These are phyloP conservation scores for Trichoderma cornu-damae DNA, from an alignment of 2,329 filamentous ascomycete species.

Conservation along the genomic window DNA sequence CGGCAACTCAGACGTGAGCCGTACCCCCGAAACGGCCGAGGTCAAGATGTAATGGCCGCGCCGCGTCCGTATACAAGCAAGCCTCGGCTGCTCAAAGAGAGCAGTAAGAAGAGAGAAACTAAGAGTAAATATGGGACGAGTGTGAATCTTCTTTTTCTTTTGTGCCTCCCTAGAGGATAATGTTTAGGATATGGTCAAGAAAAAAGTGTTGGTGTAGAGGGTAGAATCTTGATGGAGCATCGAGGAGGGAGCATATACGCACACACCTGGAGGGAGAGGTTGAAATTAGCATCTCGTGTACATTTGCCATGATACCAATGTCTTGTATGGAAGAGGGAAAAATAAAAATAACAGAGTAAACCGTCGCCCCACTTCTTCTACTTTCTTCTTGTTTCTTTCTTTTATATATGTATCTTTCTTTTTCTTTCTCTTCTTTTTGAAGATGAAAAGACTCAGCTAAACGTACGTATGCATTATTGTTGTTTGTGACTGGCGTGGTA, in stretches of 20 bases:
- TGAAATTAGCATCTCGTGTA: neutral
- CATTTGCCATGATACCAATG: conserved; percentile 10
- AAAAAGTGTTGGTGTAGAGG: neutral
- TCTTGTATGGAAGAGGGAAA: neutral
- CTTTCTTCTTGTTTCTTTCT: too few relatives aligned
- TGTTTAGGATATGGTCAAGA: neutral
- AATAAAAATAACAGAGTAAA: neutral
- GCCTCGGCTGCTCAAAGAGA: neutral
- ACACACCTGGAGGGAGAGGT: neutral
- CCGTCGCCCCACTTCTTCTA: too few relatives aligned
- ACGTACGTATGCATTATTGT: neutral
- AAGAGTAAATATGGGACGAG: neutral
- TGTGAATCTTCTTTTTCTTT: neutral
- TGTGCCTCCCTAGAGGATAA: neutral
- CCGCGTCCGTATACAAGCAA: neutral
- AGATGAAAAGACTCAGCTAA: neutral
- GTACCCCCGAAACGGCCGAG: neutral
- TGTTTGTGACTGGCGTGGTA: neutral
- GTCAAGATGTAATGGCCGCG: conserved; percentile 5
- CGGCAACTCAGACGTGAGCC: conserved; percentile 17
- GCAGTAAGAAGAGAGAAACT: neutral
- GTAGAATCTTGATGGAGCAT: neutral
- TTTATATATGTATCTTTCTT: too few relatives aligned
- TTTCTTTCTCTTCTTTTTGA: too few relatives aligned
- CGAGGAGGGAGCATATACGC: too few relatives aligned